Base-by-base conservation (phyloP, 345 rosid species). In the Erodium maritimum region DNA sequence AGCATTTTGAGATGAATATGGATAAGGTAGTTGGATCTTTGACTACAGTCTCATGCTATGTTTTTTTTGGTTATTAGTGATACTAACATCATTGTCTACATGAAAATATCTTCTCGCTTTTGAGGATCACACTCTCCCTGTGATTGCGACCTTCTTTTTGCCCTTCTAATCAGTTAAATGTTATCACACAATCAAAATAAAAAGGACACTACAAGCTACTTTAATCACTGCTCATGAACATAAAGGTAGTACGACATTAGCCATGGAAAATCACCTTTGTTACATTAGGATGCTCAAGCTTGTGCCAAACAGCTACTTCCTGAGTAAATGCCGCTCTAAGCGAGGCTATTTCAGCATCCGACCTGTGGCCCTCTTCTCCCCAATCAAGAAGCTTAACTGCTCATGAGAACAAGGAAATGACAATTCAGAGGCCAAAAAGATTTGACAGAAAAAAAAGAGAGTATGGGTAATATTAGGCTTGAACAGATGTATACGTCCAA, bases 221-320 rank as follows among this genome's bases (percentile, higher is more conserved):
- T n/a, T 42, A 42, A 42, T 42, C 17, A 42, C 48, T 7, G 12
- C 48, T 42, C 48, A 16, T 42, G 48, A 42, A 11, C 48, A n/a
- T n/a, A n/a, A 24, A 51, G 37, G 18, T 50, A 50, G 54, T 19
- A 3, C 23, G 62, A 12, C 23, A n/a, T 19, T 37, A 52, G 45
- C 10, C 21, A 55, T 61, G 46, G 66, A 70, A 63, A 45, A 34
- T 61, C 71, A 87, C 97, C 91, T 85, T 91, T 22, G 94, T 88
- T 61, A 91, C 94, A 54, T 91, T 91, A 60, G 96, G 96, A 74
- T 91, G 98, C 66, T 91, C 86, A 50, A 91, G 95, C 80, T 86
- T 91, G 73, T 91, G 96, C 98, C 98, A 91, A 37, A 91, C 96
- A 66, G 86, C 93, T 77, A 91, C 94, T 80, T 91, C 98, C 72